phyloP scores from a whole-genome alignment of 208 protist genomes.

The Trypanosomatidae sp. region DNA sequence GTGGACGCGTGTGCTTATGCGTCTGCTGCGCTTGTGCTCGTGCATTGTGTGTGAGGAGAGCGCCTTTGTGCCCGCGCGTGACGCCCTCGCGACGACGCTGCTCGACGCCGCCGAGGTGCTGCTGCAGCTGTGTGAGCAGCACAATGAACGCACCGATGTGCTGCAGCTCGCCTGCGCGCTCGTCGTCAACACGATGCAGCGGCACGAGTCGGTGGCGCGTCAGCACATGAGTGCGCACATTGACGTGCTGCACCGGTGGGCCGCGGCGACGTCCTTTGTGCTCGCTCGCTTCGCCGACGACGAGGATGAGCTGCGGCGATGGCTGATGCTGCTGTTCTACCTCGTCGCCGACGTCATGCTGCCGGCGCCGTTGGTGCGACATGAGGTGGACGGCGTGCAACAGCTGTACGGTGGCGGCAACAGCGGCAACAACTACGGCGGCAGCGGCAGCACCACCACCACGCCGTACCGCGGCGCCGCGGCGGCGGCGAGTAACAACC shows the following conservation, averaged over 20 bases:
- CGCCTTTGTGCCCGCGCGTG: background rate
- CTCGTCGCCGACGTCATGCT: conserved; percentile 47
- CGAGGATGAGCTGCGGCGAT: conserved; percentile 58
- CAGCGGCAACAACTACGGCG: too few relatives aligned
- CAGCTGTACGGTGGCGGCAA: too few relatives aligned
- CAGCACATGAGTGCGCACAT: conserved; percentile 6
- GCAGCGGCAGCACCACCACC: too few relatives aligned
- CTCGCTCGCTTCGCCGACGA: conserved; percentile 27
- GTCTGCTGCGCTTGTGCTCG: conserved; percentile 3
- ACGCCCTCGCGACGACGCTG: background rate
- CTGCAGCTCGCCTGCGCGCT: conserved; percentile 44
- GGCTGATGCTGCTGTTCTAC: conserved; percentile 67
- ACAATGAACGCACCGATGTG: conserved; percentile 15
- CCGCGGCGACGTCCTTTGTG: conserved; percentile 20
- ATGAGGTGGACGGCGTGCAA: too few relatives aligned
- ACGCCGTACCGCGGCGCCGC: too few relatives aligned
- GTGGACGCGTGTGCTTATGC: background rate
- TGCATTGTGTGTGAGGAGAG: background rate
- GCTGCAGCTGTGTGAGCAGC: conserved; percentile 9
- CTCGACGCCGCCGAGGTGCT: conserved; percentile 13
- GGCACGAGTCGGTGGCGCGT: conserved; percentile 33
- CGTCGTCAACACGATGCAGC: conserved; percentile 66
- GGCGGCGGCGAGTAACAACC: too few relatives aligned
- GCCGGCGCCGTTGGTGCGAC: conserved; percentile 14
- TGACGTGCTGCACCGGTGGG: conserved; percentile 31